phyloP scores from a whole-genome alignment of 805 yeast genomes.

The Candida sithepensis region DNA sequence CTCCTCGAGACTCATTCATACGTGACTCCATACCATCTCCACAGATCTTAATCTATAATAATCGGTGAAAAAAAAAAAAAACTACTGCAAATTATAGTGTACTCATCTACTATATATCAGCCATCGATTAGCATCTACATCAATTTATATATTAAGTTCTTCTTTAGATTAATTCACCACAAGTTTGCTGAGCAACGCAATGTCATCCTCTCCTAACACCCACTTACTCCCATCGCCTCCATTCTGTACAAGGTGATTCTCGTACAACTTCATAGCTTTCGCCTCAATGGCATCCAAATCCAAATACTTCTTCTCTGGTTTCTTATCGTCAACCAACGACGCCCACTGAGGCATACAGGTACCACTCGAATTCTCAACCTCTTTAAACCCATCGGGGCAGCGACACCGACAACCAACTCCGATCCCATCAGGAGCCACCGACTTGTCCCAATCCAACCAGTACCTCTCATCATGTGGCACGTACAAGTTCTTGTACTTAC shows the following conservation, averaged over 20 bases:
- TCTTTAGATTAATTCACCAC: not conserved
- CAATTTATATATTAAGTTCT: too few relatives aligned
- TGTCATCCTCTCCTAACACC: constrained; percentile 23
- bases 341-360: constrained; percentile 55
- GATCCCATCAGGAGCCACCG: constrained; percentile 7
- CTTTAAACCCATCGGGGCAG: constrained; percentile 57
- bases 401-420: constrained; percentile 84
- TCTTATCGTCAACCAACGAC: constrained; percentile 26
- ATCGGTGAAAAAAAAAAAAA: not conserved
- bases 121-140: too few relatives aligned
- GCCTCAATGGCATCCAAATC: constrained; percentile 31
- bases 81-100: too few relatives aligned
- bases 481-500: constrained; percentile 32
- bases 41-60: too few relatives aligned
- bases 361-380: constrained; percentile 52
- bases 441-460: constrained; percentile 31
- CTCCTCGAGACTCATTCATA: too few relatives aligned
- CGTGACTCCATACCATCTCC: too few relatives aligned
- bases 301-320: constrained; percentile 11
- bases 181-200: constrained; percentile 6
- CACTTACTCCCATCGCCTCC: constrained; percentile 24
- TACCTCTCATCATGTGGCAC: constrained; percentile 33
- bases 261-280: constrained; percentile 20
- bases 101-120: too few relatives aligned
- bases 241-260: constrained; percentile 17